Conservation (phyloP, 495 filamentous ascomycete species). For the Pseudomonodictys pantanalensis region DNA sequence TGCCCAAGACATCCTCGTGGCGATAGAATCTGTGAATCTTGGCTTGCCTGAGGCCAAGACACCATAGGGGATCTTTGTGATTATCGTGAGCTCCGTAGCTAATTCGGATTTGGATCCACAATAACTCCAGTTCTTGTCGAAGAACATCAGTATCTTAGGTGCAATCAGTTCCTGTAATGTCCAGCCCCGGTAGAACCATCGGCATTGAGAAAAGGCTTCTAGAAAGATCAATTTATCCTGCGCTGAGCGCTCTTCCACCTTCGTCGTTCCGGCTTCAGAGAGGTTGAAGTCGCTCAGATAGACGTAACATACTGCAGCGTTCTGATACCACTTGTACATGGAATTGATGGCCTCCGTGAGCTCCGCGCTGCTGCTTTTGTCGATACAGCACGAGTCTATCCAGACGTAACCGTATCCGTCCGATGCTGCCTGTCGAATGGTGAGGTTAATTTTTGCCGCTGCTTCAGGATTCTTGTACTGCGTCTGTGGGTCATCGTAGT, state of each 20-base stretch:
- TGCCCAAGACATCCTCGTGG: neutral
- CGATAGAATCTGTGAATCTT: neutral
- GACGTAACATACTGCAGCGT: neutral
- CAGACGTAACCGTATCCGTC: neutral
- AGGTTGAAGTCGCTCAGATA: neutral
- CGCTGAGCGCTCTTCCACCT: neutral
- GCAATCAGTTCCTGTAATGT: neutral
- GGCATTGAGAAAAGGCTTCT: no score
- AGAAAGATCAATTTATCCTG: no score
- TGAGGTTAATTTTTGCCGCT: neutral
- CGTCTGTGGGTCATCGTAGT: neutral
- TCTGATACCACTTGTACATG: neutral
- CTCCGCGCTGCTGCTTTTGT: neutral
- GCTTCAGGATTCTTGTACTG: conserved; percentile 1
- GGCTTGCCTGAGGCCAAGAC: neutral
- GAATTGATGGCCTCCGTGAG: neutral
- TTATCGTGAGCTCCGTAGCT: neutral
- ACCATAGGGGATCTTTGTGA: neutral
- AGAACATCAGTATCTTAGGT: neutral
- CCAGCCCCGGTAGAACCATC: neutral
- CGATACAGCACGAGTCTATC: conserved; percentile 13
- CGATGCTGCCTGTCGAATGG: neutral
- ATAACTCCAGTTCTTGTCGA: neutral
- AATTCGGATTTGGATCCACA: neutral
- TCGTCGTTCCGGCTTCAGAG: neutral